Evolutionary conservation across 2,329 filamentous ascomycete genomes (phyloP).

Genomic region (Geosmithia morbida): DNA sequence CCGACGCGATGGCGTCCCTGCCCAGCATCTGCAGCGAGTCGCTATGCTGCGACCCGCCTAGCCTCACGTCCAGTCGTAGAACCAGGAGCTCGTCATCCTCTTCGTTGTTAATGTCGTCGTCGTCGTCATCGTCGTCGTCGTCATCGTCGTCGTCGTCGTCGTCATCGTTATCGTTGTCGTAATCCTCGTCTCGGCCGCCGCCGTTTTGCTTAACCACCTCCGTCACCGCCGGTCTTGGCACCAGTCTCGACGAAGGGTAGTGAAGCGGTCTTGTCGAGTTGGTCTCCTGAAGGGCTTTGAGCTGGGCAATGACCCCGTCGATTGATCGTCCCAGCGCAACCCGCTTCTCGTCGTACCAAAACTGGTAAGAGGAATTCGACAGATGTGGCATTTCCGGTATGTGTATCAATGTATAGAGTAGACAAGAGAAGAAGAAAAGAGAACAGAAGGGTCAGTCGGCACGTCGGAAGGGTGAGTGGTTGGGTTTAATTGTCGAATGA

Average conservation of each 20-base stretch:
- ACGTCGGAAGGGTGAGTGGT: background rate
- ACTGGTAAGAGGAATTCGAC: background rate
- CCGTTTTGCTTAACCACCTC: constrained; percentile 11
- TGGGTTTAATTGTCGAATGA: no score
- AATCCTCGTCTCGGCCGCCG: constrained; percentile 1
- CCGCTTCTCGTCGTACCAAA: constrained; percentile 2
- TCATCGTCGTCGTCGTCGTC: constrained; percentile 24
- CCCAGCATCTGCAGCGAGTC: constrained; percentile 92
- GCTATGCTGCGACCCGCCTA: constrained; percentile 57
- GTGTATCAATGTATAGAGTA: background rate
- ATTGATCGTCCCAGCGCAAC: constrained; percentile 1
- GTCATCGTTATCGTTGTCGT: constrained; percentile 31
- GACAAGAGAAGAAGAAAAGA: background rate
- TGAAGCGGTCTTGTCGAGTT: constrained; percentile 89
- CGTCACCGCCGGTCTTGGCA: constrained; percentile 44
- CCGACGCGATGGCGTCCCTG: constrained; percentile 75
- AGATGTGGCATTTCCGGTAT: background rate
- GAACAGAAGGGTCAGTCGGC: background rate
- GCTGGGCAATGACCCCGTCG: background rate
- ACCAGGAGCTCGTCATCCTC: constrained; percentile 89
- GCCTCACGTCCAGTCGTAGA: constrained; percentile 84
- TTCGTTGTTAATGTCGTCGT: constrained; percentile 54
- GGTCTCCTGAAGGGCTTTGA: constrained; percentile 57
- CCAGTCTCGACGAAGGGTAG: constrained; percentile 51
- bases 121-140: constrained; percentile 45